Evolutionary conservation across 1,284 basidiomycete species (phyloP).

Genomic region (Malassezia vespertilionis): DNA sequence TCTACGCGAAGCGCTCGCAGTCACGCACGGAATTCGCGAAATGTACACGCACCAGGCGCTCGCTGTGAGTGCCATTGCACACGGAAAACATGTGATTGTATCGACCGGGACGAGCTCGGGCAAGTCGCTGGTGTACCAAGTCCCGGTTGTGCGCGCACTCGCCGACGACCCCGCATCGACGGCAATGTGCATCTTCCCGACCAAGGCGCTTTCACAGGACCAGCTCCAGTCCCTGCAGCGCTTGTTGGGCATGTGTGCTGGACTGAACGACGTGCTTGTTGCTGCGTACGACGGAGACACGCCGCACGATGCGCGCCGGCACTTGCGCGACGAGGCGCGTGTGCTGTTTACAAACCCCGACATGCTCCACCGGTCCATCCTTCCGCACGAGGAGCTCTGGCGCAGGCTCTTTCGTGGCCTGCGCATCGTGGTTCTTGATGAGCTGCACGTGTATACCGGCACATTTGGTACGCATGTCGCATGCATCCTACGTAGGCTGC

Average conservation of each 20-base stretch:
- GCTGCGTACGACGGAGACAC: slow-evolving; percentile 84
- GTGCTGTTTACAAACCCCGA: slow-evolving; percentile 57
- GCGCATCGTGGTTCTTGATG: slow-evolving; percentile 70
- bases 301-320: slow-evolving; percentile 54
- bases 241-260: slow-evolving; percentile 57
- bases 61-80: slow-evolving; percentile 61
- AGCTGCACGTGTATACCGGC: slow-evolving; percentile 63
- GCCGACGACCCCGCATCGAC: slow-evolving; percentile 58
- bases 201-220: slow-evolving; percentile 86
- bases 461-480: slow-evolving; percentile 39
- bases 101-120: slow-evolving; percentile 83
- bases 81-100: slow-evolving; percentile 66
- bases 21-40: slow-evolving; percentile 58
- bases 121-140: slow-evolving; percentile 68
- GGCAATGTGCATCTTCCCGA: slow-evolving; percentile 78
- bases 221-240: slow-evolving; percentile 53
- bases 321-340: slow-evolving; percentile 47
- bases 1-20: slow-evolving; percentile 56
- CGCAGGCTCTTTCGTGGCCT: slow-evolving; percentile 60
- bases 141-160: slow-evolving; percentile 62
- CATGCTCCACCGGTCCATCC: slow-evolving; percentile 71
- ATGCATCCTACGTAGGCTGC: slow-evolving; percentile 51
- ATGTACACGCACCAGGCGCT: slow-evolving; percentile 69
- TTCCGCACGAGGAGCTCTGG: slow-evolving; percentile 76
- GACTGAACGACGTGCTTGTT: slow-evolving; percentile 57